Conservation (phyloP, 371 early-diverging fungal genomes). For the Vairimorpha necatrix region DNA sequence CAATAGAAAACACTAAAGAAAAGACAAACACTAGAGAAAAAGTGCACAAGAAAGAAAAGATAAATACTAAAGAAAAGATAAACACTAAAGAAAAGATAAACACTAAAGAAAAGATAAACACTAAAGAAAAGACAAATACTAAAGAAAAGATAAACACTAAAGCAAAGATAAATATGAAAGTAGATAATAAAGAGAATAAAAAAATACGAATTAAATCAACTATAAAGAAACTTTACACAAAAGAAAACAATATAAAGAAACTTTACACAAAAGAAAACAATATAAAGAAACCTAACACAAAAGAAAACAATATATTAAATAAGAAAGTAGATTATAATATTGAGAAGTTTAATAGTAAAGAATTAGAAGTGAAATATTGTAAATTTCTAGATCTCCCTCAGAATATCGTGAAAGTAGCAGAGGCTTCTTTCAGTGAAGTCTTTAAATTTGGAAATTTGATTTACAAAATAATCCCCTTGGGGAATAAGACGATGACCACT, state of each 20-base stretch:
- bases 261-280: neutral
- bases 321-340: no score
- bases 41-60: neutral
- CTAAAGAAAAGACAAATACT: neutral
- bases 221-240: neutral
- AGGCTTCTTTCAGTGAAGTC: conserved; percentile 62
- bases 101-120: neutral
- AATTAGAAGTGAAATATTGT: conserved; percentile 4
- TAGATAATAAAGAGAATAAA: neutral
- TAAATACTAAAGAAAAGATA: neutral
- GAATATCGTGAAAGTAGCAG: conserved; percentile 53
- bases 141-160: neutral
- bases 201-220: neutral
- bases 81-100: neutral
- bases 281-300: neutral
- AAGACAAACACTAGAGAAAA: neutral
- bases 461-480: conserved; percentile 59
- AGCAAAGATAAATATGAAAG: neutral
- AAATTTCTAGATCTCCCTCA: conserved; percentile 11
- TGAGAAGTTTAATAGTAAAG: no score
- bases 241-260: neutral
- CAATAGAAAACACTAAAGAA: neutral
- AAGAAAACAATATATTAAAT: neutral
- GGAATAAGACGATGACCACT: neutral
- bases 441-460: conserved; percentile 26